Evolutionary conservation across 1,284 basidiomycete genomes (phyloP).

Genomic region (Trichosporon ovoides): DNA sequence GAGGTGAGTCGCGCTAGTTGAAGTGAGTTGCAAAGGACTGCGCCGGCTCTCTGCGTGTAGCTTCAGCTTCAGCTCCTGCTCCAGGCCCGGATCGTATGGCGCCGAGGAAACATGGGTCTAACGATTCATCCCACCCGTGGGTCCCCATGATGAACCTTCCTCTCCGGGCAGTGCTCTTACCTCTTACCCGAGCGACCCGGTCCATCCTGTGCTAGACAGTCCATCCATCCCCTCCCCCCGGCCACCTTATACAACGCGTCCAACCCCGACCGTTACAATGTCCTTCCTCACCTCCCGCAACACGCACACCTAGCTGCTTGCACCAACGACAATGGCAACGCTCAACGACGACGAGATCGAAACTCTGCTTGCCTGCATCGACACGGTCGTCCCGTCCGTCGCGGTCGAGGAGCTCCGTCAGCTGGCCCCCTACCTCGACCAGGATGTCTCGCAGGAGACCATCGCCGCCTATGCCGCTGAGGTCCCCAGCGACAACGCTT

Average conservation of each 20-base stretch:
- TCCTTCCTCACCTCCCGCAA: neutral
- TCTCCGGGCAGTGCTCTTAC: too few species aligned
- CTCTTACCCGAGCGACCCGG: too few species aligned
- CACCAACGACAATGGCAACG: neutral
- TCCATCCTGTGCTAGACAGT: too few species aligned
- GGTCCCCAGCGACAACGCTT: conserved; percentile 9
- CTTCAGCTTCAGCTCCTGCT: too few species aligned
- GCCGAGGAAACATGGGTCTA: too few species aligned
- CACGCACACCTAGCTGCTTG: neutral
- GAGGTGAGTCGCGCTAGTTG: too few species aligned
- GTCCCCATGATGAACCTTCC: too few species aligned
- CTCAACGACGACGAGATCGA: conserved; percentile 15
- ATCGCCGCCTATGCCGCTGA: conserved; percentile 16
- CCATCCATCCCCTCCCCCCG: too few species aligned
- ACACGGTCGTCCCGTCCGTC: conserved; percentile 22
- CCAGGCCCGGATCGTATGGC: too few species aligned
- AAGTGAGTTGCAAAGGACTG: too few species aligned
- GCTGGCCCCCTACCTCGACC: conserved; percentile 8
- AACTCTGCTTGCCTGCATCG: conserved; percentile 20
- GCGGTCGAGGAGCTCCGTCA: conserved; percentile 11
- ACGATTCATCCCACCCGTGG: too few species aligned
- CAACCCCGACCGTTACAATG: neutral
- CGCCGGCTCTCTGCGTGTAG: too few species aligned
- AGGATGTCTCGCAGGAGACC: conserved; percentile 2
- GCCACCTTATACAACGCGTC: neutral